Base-by-base conservation (phyloP, 2,329 filamentous ascomycete species). In the Aspergillus bombycis region DNA sequence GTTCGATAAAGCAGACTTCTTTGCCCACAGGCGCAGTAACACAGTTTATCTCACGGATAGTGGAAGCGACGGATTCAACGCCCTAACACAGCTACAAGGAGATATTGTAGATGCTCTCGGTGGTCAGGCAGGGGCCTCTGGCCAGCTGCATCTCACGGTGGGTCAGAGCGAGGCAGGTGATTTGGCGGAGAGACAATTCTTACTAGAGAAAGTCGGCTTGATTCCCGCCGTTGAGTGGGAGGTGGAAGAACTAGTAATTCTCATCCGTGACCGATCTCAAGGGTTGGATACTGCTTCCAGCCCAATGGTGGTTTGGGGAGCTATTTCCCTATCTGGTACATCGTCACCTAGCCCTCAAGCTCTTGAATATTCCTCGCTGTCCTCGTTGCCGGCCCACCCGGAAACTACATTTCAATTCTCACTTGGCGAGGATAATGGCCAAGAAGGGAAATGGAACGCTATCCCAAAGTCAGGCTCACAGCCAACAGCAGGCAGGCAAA, bases 251-350 rank as follows among this genome's bases (percentile, higher is more conserved):
- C 12, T 60, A 23, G 57, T 56, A 1, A 16, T 62, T 30, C 32
- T 62, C n/a, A 36, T 62, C 16, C 56, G 61, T 16, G 61, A 62
- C 5, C 34, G 61, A 9, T 55, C 61, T 11, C 61, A 56, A 10
- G 61, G 34, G 1, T 10, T 34, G 8, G 46, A 45, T 7, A 58
- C 55, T 6, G 46, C 45, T 28, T 34, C 56, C 9, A 46, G 50
- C 28, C 55, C 34, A 9, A 62, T 62, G 61, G 26, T 23, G 14
- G 28, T 55, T 10, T 62, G 61, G 61, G 61, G 57, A 2, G 54
- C n/a, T 6, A 36, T 62, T 16, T 46, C 38, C 26, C 34, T 62
- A 1, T 26, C 38, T 10, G 36, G 28, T 48, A 46, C 14, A 45
- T 11, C 11, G 6, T 57, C n/a, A 0, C 12, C 55, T 5, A 38